Evolutionary conservation across 2,329 filamentous ascomycete species (phyloP).

Genomic region (Oidium heveae): DNA sequence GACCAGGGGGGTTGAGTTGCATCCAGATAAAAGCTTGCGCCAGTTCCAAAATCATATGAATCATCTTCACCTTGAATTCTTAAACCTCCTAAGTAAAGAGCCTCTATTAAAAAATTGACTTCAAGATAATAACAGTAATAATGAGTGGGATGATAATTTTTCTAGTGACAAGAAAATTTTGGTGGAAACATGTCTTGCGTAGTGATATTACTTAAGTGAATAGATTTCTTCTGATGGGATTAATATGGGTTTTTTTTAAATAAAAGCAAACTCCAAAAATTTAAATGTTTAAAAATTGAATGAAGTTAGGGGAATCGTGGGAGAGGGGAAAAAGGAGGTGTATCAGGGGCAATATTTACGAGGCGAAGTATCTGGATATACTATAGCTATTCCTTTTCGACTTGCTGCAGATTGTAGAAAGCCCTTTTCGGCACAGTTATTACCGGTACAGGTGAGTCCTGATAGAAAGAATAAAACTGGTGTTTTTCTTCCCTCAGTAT

Average conservation of each 20-base stretch:
- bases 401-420: conserved; percentile 76
- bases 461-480: conserved; percentile 85
- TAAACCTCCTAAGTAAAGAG: conserved; percentile 32
- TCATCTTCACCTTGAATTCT: conserved; percentile 67
- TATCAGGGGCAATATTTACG: conserved; percentile 22
- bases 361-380: conserved; percentile 89
- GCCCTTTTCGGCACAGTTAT: conserved; percentile 60
- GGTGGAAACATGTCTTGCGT: no score
- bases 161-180: no score
- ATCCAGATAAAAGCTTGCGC: conserved; percentile 87
- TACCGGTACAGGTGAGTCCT: conserved; percentile 80
- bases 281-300: background rate
- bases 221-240: no score
- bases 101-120: no score
- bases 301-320: no score
- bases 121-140: no score
- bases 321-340: background rate
- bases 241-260: no score
- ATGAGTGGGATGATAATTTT: no score
- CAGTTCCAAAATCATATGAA: conserved; percentile 71
- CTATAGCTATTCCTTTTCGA: conserved; percentile 62
- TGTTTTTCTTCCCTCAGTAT: conserved; percentile 23
- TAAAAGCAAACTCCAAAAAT: no score
- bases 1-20: conserved; percentile 51
- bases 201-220: no score